phyloP scores from a whole-genome alignment of 1,284 basidiomycete species.

The Albatrellus sp. region DNA sequence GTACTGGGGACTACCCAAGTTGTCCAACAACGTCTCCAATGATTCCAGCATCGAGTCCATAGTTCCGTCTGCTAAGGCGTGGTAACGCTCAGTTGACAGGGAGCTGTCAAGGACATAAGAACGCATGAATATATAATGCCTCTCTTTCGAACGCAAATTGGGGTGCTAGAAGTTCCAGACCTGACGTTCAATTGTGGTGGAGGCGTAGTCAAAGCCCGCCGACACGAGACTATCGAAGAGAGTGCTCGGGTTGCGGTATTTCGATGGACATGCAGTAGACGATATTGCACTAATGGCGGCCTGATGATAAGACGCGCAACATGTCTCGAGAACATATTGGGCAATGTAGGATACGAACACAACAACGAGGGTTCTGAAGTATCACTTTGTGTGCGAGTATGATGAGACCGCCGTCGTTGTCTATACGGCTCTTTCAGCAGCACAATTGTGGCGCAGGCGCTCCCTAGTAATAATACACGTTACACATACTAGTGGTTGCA shows the following conservation, averaged over 20 bases:
- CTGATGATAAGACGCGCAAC: constrained; percentile 2
- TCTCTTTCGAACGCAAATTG: background rate
- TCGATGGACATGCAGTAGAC: background rate
- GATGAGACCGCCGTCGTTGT: too few species aligned
- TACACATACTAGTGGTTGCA: too few species aligned
- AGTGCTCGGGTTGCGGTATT: background rate
- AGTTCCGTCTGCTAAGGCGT: constrained; percentile 64
- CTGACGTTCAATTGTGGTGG: constrained; percentile 19
- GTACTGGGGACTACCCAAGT: constrained; percentile 38
- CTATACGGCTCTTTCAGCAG: too few species aligned
- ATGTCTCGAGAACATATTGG: constrained; percentile 6
- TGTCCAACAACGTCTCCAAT: constrained; percentile 72
- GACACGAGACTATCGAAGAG: background rate
- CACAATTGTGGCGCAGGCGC: too few species aligned
- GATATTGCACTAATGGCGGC: background rate
- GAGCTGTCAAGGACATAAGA: constrained; percentile 15
- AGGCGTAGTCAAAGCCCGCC: constrained; percentile 18
- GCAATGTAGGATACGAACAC: background rate
- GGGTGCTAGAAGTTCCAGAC: constrained; percentile 10
- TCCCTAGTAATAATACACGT: too few species aligned
- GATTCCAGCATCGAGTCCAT: constrained; percentile 78
- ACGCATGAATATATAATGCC: background rate
- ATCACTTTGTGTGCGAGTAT: too few species aligned
- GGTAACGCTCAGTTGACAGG: constrained; percentile 61
- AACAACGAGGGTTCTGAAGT: background rate